Conservation (phyloP, 768 basidiomycete genomes). For the Crepidotus variabilis region DNA sequence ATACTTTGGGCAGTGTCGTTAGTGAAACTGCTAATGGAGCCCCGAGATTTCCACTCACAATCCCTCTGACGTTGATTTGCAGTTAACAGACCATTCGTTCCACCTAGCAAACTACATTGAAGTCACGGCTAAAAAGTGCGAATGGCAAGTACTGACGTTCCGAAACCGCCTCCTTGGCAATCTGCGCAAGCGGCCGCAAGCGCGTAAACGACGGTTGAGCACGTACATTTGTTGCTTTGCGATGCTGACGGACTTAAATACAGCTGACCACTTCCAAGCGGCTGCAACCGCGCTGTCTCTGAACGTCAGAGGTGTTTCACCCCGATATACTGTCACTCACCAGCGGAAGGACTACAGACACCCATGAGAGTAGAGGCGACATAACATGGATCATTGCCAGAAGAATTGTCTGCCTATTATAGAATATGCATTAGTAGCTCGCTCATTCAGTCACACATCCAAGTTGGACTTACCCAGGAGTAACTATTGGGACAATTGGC, state of each 20-base stretch:
- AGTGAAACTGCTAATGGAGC: neutral
- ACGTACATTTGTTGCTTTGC: slow-evolving; percentile 23
- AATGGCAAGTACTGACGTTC: slow-evolving; percentile 3
- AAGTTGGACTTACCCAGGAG: neutral
- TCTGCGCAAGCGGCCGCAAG: slow-evolving; percentile 29
- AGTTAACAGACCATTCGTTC: neutral
- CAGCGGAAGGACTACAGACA: neutral
- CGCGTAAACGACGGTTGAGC: slow-evolving; percentile 29
- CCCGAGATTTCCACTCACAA: neutral
- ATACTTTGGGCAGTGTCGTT: neutral
- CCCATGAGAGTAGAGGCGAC: neutral
- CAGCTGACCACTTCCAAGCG: slow-evolving; percentile 14
- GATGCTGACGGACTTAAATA: slow-evolving; percentile 14
- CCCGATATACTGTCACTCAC: neutral
- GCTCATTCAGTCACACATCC: neutral
- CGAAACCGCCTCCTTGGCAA: slow-evolving; percentile 19
- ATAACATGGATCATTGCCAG: neutral
- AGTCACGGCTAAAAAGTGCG: neutral
- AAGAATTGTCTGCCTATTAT: neutral
- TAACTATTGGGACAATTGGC: neutral
- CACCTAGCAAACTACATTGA: neutral
- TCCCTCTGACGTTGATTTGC: neutral
- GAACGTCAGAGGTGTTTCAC: too few relatives aligned
- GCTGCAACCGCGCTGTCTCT: slow-evolving; percentile 1
- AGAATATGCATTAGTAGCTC: neutral